Evolutionary conservation across 2,329 filamentous ascomycete genomes (phyloP), one percentile per base, ranked within the genome.

Genomic region (Clonostachys sp.): DNA sequence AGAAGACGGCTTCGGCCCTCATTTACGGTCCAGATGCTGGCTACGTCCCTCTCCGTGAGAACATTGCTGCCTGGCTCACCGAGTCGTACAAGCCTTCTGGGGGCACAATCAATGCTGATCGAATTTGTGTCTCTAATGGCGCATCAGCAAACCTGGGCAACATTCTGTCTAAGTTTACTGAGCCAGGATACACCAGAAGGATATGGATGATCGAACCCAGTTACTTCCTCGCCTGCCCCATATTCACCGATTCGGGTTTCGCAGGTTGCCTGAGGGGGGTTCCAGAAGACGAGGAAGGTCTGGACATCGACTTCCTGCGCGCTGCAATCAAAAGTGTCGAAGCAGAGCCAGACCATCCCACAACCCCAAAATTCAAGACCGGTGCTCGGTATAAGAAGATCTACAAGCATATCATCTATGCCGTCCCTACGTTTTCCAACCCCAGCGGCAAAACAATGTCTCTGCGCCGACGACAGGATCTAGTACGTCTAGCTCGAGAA

Each of bases 401-500:
- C 35, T 88, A 86, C 65, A 79, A 77, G 53, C 80, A 87, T 57
- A 59, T 88, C 51, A 80, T 89, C 51, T 89, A 89, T 56, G 74
- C 75, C 13, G 82, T 86, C 4, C 84, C 86, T 0, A 86, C 83
- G 0, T 89, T 87, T 57, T 78, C 82, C 5, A 89, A 89, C 51
- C 86, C 86, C 1, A 83, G 80, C 0, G 81, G 75, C 33, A 78
- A 79, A 55, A 83, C 83, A 2, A 85, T 87, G 78, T 78, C 77
- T 8, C 58, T 83, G 18, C 58, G 59, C 24, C 72, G 77, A 38
- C 71, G 86, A n/a, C 63, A 77, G 46, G 65, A 74, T 30, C 66
- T 89, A 2, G 74, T 89, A 12, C 64, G 67, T 12, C 57, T 88
- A 12, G 86, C 85, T 2, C 68, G 83, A 40, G 70, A 81, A 43